Conservation (phyloP, 176 grass and related monocot genomes). For the Melocanna baccifera region DNA sequence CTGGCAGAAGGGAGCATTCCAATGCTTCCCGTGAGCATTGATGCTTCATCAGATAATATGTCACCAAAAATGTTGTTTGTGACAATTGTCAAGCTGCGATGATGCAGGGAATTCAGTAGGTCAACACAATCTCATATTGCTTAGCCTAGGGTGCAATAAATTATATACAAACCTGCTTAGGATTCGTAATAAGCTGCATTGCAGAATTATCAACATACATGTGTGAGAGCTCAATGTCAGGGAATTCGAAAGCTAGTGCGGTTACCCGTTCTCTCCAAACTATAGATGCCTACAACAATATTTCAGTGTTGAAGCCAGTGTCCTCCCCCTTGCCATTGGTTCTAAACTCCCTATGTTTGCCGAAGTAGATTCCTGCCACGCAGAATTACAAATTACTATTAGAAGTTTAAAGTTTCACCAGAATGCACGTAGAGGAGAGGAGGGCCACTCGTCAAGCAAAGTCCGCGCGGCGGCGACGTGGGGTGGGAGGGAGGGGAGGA, state of each 20-base stretch:
- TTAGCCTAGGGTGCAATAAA: neutral
- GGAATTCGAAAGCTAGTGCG: slow-evolving; percentile 60
- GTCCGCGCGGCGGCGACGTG: no score
- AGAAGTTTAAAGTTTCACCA: neutral
- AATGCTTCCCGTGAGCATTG: slow-evolving; percentile 98
- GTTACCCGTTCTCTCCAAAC: slow-evolving; percentile 82
- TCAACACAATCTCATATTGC: neutral
- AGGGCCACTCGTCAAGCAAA: no score
- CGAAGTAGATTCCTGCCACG: slow-evolving; percentile 59
- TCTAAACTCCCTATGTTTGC: slow-evolving; percentile 92
- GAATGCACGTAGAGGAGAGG: neutral
- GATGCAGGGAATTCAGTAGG: slow-evolving; percentile 24
- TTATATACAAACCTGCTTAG: slow-evolving; percentile 58
- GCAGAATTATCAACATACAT: slow-evolving; percentile 98
- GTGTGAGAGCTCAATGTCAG: slow-evolving; percentile 78
- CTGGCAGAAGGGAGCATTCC: slow-evolving; percentile 98
- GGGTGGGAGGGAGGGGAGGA: no score
- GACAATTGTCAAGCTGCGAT: slow-evolving; percentile 93
- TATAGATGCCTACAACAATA: slow-evolving; percentile 76
- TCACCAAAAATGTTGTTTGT: slow-evolving; percentile 99
- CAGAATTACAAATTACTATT: neutral
- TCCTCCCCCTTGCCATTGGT: slow-evolving; percentile 74
- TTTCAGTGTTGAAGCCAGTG: slow-evolving; percentile 87
- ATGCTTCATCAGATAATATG: slow-evolving; percentile 95
- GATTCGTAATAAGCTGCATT: slow-evolving; percentile 96